These are phyloP conservation scores for Didymella arachidicola DNA, from an alignment of 2,329 filamentous ascomycete species.

Conservation along the genomic window DNA sequence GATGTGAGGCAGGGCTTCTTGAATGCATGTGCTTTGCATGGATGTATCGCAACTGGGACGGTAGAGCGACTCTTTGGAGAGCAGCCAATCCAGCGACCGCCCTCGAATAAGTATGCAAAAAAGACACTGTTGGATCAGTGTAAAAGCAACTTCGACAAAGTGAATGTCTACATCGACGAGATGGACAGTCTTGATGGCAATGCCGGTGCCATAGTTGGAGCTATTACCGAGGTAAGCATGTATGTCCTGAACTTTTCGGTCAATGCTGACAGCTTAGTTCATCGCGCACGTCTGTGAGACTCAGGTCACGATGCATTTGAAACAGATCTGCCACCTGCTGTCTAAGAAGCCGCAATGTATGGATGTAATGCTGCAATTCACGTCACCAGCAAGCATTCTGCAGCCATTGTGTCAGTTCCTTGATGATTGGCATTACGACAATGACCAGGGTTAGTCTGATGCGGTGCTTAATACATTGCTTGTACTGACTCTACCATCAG, in stretches of 20 bases:
- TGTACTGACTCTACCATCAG: slow-evolving; percentile 56
- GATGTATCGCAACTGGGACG: slow-evolving; percentile 78
- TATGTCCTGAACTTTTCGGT: too few species aligned
- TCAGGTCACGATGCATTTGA: slow-evolving; percentile 82
- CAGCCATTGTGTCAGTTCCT: slow-evolving; percentile 77
- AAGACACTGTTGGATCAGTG: slow-evolving; percentile 82
- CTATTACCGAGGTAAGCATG: slow-evolving; percentile 56
- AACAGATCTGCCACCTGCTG: slow-evolving; percentile 75
- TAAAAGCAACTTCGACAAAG: slow-evolving; percentile 74
- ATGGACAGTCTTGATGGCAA: slow-evolving; percentile 92
- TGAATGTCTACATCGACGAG: slow-evolving; percentile 79
- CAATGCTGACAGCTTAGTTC: slow-evolving; percentile 56
- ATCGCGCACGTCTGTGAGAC: slow-evolving; percentile 73
- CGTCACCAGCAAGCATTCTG: slow-evolving; percentile 72
- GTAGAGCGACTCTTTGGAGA: slow-evolving; percentile 85
- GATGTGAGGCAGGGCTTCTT: slow-evolving; percentile 83
- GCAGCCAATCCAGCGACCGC: slow-evolving; percentile 80
- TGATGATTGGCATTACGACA: slow-evolving; percentile 81
- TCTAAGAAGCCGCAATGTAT: slow-evolving; percentile 74
- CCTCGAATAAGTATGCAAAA: slow-evolving; percentile 77
- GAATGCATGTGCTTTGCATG: slow-evolving; percentile 87
- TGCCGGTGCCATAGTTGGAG: slow-evolving; percentile 82
- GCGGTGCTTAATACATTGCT: not conserved
- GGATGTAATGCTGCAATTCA: slow-evolving; percentile 79
- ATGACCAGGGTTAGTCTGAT: slow-evolving; percentile 67